Percentiles rank a stretch among this genome's conserved stretches.
Conservation (phyloP, 176 grass and related monocot species). For the Paspalum vaginatum region DNA sequence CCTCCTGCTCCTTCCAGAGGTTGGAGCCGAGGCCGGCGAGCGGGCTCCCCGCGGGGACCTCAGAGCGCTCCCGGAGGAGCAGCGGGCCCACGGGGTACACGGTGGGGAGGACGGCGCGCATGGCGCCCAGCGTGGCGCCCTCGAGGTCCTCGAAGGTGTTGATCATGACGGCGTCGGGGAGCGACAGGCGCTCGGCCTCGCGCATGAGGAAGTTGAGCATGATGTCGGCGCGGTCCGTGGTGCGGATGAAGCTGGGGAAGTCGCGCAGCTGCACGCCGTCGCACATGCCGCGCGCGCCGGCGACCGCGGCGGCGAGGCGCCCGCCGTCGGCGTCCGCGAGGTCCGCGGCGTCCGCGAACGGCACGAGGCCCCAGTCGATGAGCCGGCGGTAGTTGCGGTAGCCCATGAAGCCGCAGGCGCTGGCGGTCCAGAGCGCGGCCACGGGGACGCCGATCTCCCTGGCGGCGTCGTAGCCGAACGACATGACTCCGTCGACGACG, state of each 20-base stretch:
- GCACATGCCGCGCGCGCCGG: slow-evolving; percentile 56
- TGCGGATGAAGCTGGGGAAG: slow-evolving; percentile 67
- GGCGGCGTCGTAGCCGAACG: slow-evolving; percentile 45
- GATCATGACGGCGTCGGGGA: slow-evolving; percentile 25
- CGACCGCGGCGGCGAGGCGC: slow-evolving; percentile 41
- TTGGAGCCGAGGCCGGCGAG: slow-evolving; percentile 33
- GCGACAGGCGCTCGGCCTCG: slow-evolving; percentile 40
- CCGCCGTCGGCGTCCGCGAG: slow-evolving; percentile 37
- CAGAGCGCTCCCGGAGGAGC: slow-evolving; percentile 17
- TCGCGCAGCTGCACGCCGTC: slow-evolving; percentile 47
- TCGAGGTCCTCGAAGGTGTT: slow-evolving; percentile 47
- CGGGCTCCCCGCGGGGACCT: not conserved
- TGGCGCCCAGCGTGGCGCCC: slow-evolving; percentile 36
- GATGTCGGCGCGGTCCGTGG: slow-evolving; percentile 49
- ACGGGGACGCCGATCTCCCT: slow-evolving; percentile 46
- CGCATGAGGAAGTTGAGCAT: slow-evolving; percentile 51
- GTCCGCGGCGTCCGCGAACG: slow-evolving; percentile 43
- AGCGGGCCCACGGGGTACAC: slow-evolving; percentile 60
- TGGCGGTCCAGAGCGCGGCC: slow-evolving; percentile 57
- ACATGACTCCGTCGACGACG: slow-evolving; percentile 53
- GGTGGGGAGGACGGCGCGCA: slow-evolving; percentile 33
- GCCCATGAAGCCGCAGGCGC: slow-evolving; percentile 61
- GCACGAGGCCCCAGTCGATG: slow-evolving; percentile 44
- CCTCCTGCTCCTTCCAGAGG: slow-evolving; percentile 65
- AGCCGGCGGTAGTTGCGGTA: slow-evolving; percentile 55